Evolutionary conservation across 176 grass and related monocot species (phyloP).

Genomic region (Oryza glumipatula): DNA sequence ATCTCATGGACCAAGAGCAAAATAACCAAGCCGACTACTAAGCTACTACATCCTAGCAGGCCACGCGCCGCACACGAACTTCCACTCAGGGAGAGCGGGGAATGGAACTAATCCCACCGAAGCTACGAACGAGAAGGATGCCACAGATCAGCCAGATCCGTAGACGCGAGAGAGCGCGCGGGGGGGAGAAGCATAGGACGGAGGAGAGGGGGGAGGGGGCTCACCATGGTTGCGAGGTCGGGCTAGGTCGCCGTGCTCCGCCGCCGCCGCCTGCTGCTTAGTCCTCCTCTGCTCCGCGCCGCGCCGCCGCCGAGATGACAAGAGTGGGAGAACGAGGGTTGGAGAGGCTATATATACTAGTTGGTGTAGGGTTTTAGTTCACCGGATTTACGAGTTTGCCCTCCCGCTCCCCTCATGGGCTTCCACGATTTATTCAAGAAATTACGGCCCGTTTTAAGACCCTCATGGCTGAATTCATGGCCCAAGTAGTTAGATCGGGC

Average conservation of each 20-base stretch:
- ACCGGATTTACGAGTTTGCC: not conserved
- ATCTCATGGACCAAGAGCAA: not conserved
- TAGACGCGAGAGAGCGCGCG: not conserved
- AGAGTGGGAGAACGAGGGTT: not conserved
- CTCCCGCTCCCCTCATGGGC: not conserved
- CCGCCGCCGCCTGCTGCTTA: not conserved
- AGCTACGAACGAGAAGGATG: too few relatives aligned
- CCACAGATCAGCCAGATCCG: not conserved
- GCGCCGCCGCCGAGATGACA: conserved; percentile 17
- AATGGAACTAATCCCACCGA: not conserved
- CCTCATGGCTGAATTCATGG: too few relatives aligned
- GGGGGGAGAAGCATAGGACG: not conserved
- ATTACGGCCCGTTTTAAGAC: not conserved
- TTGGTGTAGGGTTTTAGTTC: not conserved
- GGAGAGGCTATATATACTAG: not conserved
- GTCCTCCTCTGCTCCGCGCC: not conserved
- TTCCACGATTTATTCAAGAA: not conserved
- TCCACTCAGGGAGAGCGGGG: not conserved
- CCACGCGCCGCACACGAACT: not conserved
- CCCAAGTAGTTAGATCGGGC: not conserved
- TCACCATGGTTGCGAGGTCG: conserved; percentile 15
- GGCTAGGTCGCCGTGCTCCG: not conserved
- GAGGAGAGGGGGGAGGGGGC: not conserved
- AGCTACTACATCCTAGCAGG: not conserved
- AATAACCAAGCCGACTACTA: not conserved